Evolutionary conservation across 148 eudicot species (phyloP), one percentile per base, ranked within the genome.

Genomic region (Linanthus parryae): DNA sequence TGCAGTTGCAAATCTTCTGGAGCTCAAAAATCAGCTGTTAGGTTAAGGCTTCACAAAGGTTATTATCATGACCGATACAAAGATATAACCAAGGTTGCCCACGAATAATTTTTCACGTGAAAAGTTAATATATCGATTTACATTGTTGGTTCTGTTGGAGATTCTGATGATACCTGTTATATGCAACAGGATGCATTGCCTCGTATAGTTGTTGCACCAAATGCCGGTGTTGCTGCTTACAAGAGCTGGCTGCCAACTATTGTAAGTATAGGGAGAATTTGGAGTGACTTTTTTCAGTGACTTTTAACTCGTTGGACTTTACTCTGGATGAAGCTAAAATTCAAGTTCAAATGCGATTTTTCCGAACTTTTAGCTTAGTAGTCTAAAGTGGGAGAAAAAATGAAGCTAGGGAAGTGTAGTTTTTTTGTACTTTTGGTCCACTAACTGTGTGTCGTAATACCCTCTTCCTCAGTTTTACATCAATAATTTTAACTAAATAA

Each of bases 221-320:
- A 92, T 73, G 98, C 98, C 56, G 98, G 98, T 54, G 26, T 87
- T 48, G 98, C 96, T 46, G 98, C 90, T 47, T 87, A 74, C 73
- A 71, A 58, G 33, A 91, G 87, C 83, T 91, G 98, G 98, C 58
- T 67, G 50, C 84, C 87, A 21, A 83, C 98, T 52, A 61, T 86
- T 52, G 97, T 90, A 78, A 36, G 85, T 61, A 36, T 37, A 21
- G 6, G 6, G n/a, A n/a, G n/a, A n/a, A n/a, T n/a, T n/a, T n/a
- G n/a, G n/a, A n/a, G n/a, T n/a, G n/a, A n/a, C n/a, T n/a, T n/a
- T n/a, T n/a, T n/a, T n/a, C n/a, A n/a, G n/a, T n/a, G n/a, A n/a
- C n/a, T n/a, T n/a, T n/a, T n/a, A n/a, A n/a, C 26, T 44, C 11
- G 20, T 4, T 20, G 26, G 11, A 25, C 19, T 5, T 44, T 28